phyloP scores from a whole-genome alignment of 345 rosid species.

The Mallotus nudiflorus region DNA sequence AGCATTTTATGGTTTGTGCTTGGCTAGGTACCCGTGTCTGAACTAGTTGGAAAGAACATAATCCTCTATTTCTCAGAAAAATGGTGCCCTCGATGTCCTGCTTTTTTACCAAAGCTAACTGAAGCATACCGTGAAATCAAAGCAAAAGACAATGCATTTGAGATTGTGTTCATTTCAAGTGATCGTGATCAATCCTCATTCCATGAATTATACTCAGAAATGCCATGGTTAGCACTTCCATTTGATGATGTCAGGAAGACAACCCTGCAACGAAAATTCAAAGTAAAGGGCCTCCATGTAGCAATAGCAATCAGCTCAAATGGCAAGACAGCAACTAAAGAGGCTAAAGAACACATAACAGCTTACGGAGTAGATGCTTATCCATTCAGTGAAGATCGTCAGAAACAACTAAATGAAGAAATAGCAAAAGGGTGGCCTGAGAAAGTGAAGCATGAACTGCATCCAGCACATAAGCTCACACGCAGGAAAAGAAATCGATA shows the following conservation, averaged over 20 bases:
- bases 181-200: slow-evolving; percentile 56
- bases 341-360: slow-evolving; percentile 40
- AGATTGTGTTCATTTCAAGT: slow-evolving; percentile 58
- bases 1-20: slow-evolving; percentile 2
- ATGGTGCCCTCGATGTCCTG: slow-evolving; percentile 65
- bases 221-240: slow-evolving; percentile 81
- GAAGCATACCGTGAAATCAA: slow-evolving; percentile 61
- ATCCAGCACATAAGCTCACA: slow-evolving; percentile 10
- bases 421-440: slow-evolving; percentile 15
- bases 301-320: slow-evolving; percentile 50
- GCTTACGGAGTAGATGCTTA: slow-evolving; percentile 58
- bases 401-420: slow-evolving; percentile 43
- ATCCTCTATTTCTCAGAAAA: slow-evolving; percentile 74
- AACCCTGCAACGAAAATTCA: slow-evolving; percentile 45
- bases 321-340: slow-evolving; percentile 49
- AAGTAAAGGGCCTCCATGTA: slow-evolving; percentile 56
- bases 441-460: slow-evolving; percentile 17
- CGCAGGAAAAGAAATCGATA: not conserved
- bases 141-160: slow-evolving; percentile 48
- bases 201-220: slow-evolving; percentile 46
- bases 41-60: slow-evolving; percentile 62
- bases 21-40: slow-evolving; percentile 50
- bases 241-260: slow-evolving; percentile 57
- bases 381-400: slow-evolving; percentile 60
- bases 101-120: slow-evolving; percentile 59